Base-by-base conservation (phyloP, 441 rosid genomes). In the Hypseocharis bilobata region DNA sequence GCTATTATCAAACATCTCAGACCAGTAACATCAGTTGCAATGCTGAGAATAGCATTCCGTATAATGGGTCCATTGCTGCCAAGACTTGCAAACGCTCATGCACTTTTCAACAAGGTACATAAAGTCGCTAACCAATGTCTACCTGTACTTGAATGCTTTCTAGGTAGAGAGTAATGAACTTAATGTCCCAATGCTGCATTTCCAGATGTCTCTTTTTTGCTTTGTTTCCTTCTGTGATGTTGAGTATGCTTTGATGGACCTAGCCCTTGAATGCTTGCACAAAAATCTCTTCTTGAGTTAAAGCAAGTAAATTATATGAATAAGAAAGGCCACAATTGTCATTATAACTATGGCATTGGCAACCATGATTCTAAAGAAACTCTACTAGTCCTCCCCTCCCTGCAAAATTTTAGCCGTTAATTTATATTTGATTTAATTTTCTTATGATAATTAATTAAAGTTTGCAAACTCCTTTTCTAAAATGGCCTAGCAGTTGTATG, bases 51-150 rank as follows among this genome's bases (percentile, higher is more conserved):
- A 69, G 88, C 77, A 38, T 93, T 91, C 74, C 97, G 97, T 54
- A 86, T 93, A 28, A 88, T 91, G 95, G 90, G 93, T 25, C 96
- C 98, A 26, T 74, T 93, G 81, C 97, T 93, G 55, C 97, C 97
- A 17, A 82, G 97, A 80, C 92, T 93, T 19, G 84, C 88, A 70
- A 86, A 83, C 81, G 88, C 97, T 65, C 99, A 88, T 65, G 70
- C 85, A 23, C 91, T 88, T 71, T 93, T 91, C 77, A 87, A 74
- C 75, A 93, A 91, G 98, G 98, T 93, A 86, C 59, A 60, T 20
- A 23, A 45, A 59, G 4, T 25, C 16, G 27, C 32, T 70, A 6
- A 0, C 17, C 42, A 14, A n/a, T 61, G 36, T 34, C 23, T 29
- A 63, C 49, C 44, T 74, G 54, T 20, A 54, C 56, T 34, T 59